A percentile compares a stretch with the other conserved stretches of the same genome.
phyloP scores from a whole-genome alignment of 1,139 yeast genomes.

The Protomyces inundatus region DNA sequence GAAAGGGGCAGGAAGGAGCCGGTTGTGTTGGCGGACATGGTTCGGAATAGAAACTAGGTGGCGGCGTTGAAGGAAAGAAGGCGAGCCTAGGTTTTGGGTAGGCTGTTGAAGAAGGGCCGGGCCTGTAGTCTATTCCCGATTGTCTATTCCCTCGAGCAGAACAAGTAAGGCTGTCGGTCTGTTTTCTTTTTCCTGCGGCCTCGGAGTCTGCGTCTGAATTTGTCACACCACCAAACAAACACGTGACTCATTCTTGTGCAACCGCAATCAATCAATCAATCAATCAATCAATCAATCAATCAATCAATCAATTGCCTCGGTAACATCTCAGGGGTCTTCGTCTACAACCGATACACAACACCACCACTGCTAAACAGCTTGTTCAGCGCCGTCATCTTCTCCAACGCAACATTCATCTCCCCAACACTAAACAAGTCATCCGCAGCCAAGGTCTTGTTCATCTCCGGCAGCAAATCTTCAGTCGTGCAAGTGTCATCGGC shows the following conservation, averaged over 20 bases:
- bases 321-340: no score
- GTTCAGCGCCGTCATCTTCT: conserved; percentile 39
- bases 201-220: no score
- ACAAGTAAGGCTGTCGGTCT: no score
- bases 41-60: background rate
- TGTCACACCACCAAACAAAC: no score
- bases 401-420: conserved; percentile 41
- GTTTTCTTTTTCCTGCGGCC: no score
- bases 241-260: no score
- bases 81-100: background rate
- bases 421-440: conserved; percentile 40
- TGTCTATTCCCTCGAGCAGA: no score
- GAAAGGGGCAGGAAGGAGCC: background rate
- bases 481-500: conserved; percentile 36
- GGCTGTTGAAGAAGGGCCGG: no score
- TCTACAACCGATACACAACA: conserved; percentile 10
- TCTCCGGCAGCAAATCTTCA: conserved; percentile 36
- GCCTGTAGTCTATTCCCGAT: no score
- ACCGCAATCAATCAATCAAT: no score
- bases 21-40: background rate
- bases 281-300: no score
- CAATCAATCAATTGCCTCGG: no score
- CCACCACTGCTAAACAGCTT: conserved; percentile 35
- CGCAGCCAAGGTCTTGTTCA: conserved; percentile 38
- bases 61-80: background rate